phyloP scores from a whole-genome alignment of 352 stramenopile species.

The Phytophthora capsici region DNA sequence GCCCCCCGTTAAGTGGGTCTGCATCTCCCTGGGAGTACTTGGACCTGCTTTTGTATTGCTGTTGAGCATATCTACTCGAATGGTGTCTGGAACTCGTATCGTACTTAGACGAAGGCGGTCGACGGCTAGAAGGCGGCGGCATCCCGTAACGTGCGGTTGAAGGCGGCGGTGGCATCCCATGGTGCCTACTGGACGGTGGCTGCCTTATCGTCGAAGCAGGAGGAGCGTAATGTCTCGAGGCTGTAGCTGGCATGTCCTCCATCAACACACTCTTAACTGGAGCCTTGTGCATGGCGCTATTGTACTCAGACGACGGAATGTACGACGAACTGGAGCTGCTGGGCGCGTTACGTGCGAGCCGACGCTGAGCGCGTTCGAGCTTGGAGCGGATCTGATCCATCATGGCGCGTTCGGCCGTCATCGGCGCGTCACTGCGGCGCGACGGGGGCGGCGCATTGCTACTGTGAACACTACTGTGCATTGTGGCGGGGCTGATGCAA shows the following conservation, averaged over 20 bases:
- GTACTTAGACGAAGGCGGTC: conserved; percentile 22
- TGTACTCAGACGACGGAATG: conserved; percentile 47
- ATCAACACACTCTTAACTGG: conserved; percentile 48
- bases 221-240: conserved; percentile 28
- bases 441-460: conserved; percentile 15
- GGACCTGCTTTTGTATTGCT: conserved; percentile 58
- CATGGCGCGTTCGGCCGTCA: conserved; percentile 68
- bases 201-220: conserved; percentile 18
- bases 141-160: background rate
- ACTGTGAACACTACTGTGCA: background rate
- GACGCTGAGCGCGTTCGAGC: conserved; percentile 64
- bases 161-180: conserved; percentile 4
- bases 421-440: conserved; percentile 22
- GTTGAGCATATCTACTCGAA: conserved; percentile 32
- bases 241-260: conserved; percentile 48
- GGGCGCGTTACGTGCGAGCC: conserved; percentile 45
- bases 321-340: conserved; percentile 34
- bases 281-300: conserved; percentile 28
- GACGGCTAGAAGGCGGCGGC: conserved; percentile 14
- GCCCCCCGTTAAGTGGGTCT: conserved; percentile 43
- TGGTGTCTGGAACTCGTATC: conserved; percentile 16
- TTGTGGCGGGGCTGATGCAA: background rate
- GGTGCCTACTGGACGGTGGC: conserved; percentile 4
- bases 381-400: conserved; percentile 79
- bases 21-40: conserved; percentile 39